A percentile compares a stretch with the other conserved stretches of the same genome.
These are phyloP conservation scores for Venturiaceae sp. DNA, from an alignment of 2,329 filamentous ascomycete species.

Conservation along the genomic window DNA sequence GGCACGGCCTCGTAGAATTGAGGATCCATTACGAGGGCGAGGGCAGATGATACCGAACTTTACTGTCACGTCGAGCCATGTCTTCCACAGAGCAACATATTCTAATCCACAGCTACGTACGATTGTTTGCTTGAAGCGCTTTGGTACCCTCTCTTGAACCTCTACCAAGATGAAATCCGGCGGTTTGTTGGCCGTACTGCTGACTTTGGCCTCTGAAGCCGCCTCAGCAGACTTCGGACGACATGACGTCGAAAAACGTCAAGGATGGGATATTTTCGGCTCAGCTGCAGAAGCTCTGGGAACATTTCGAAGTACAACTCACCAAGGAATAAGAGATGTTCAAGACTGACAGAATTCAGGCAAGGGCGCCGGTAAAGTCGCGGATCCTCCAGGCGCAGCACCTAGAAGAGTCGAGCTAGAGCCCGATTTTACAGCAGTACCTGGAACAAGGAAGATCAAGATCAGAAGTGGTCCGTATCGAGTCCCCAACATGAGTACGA, in stretches of 20 bases:
- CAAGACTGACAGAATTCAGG: not conserved
- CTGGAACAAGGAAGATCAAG: constrained; percentile 3
- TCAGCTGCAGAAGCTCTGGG: not conserved
- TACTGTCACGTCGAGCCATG: not conserved
- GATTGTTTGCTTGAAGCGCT: not conserved
- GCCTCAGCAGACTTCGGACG: not conserved
- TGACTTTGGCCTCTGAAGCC: not conserved
- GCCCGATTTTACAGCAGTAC: not conserved
- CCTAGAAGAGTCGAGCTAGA: not conserved
- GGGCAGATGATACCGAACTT: not conserved
- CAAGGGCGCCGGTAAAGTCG: constrained; percentile 2
- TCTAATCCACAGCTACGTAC: not conserved
- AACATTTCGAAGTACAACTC: not conserved
- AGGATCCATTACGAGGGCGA: not conserved
- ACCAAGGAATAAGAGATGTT: not conserved
- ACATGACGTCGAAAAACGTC: not conserved
- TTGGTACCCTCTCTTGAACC: not conserved
- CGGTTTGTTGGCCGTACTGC: not conserved
- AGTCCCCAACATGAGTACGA: constrained; percentile 2
- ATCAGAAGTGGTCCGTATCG: constrained; percentile 7
- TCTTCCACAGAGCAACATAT: not conserved
- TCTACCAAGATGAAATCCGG: not conserved
- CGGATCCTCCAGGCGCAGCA: constrained; percentile 4
- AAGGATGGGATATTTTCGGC: not conserved
- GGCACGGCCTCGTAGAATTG: not conserved